Evolutionary conservation across 345 rosid species (phyloP), one percentile per base, ranked within the genome.

Genomic region (Eucalyptus lansdowneana): DNA sequence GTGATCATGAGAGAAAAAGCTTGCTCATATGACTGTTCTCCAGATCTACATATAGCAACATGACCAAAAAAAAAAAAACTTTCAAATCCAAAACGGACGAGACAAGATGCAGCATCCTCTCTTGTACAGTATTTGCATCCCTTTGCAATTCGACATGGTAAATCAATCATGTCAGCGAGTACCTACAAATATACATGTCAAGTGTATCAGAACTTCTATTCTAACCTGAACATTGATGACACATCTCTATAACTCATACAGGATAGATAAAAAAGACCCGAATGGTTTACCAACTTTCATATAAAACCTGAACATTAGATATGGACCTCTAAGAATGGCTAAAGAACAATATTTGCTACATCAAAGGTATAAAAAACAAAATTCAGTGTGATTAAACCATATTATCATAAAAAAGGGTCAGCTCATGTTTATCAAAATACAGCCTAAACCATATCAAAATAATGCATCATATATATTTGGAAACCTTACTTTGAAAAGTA

Each of bases 71-170:
- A 60, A 9, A 58, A 91, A 86, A 31, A 97, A 99, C 98, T 96
- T 92, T 98, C 31, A 47, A 95, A 94, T 90, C 98, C 98, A 93
- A 96, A 97, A 85, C 97, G 96, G 92, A 98, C 98, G 91, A 98
- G 99, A 93, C 99, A 97, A 21, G 99, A 98, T 86, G 99, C 92
- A 90, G 99, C 99, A 94, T 98, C 95, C 87, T 94, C 95, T 89
- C 96, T 93, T 89, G 91, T 95, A 90, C 99, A 98, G 93, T 97
- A 96, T 91, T 93, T 98, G 95, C 99, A 98, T 83, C 99, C 99
- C 90, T 95, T 98, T 37, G 98, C 99, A 93, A 97, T 96, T 87
- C 99, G 99, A 94, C 99, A 97, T 14, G 99, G 99, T 90, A 98
- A 91, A 94, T 97, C 98, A 92, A 98, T 95, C 31, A 94, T 89